Evolutionary conservation across 2,329 filamentous ascomycete species (phyloP).

Genomic region (Verticillium nubilum): DNA sequence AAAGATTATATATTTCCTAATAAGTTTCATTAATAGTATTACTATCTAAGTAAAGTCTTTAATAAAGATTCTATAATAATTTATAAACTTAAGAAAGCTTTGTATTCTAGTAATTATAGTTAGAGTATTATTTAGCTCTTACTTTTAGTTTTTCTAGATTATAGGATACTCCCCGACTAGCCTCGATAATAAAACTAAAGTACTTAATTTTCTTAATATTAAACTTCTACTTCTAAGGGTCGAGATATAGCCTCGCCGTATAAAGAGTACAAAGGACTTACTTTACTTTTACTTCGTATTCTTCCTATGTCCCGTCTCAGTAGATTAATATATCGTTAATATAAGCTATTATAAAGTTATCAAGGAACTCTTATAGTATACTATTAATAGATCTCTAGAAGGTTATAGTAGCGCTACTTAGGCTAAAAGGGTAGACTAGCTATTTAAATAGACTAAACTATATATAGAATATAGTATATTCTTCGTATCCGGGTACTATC

Average conservation of each 20-base stretch:
- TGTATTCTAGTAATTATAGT: not conserved
- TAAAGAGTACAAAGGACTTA: not conserved
- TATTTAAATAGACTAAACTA: not conserved
- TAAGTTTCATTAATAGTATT: not conserved
- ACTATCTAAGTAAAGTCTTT: not conserved
- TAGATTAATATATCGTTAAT: conserved; percentile 4
- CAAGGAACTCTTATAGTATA: not conserved
- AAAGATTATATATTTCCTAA: not conserved
- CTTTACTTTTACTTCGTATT: not conserved
- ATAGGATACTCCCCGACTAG: not conserved
- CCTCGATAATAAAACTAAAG: not conserved
- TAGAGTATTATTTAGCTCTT: not conserved
- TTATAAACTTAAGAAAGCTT: not conserved
- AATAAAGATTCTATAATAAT: not conserved
- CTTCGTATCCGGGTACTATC: not conserved
- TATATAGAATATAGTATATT: not conserved
- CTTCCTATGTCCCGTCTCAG: not conserved
- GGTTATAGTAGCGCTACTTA: not conserved
- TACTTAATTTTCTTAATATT: not conserved
- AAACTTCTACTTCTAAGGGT: not conserved
- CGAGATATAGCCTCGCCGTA: not conserved
- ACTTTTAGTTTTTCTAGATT: not conserved
- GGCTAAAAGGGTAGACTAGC: not conserved
- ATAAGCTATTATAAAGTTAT: not conserved
- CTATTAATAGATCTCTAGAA: conserved; percentile 2